These are phyloP conservation scores for Ustilago crameri DNA, from an alignment of 1,284 basidiomycete species.

Conservation along the genomic window DNA sequence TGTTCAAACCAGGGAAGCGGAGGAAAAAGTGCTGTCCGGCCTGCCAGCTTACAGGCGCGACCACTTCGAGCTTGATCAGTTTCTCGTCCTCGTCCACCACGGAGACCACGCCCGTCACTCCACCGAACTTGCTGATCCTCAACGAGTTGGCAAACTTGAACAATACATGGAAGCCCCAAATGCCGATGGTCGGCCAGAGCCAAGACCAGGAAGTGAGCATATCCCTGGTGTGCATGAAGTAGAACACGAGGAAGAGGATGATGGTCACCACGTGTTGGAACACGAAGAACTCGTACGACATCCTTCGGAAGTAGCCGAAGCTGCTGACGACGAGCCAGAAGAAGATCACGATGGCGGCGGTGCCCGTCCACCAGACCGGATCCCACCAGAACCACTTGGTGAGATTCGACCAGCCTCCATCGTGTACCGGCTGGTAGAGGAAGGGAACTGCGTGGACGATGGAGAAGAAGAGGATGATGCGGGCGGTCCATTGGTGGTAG, in stretches of 20 bases:
- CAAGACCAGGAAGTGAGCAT: constrained; percentile 40
- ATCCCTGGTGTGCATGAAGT: constrained; percentile 55
- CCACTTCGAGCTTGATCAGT: constrained; percentile 39
- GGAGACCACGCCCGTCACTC: constrained; percentile 18
- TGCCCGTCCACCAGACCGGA: constrained; percentile 54
- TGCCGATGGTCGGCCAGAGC: constrained; percentile 44
- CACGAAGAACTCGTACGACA: constrained; percentile 65
- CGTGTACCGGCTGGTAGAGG: constrained; percentile 49
- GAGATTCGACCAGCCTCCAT: constrained; percentile 51
- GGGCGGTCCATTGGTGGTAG: constrained; percentile 61
- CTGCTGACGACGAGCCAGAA: constrained; percentile 48
- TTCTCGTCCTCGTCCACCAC: constrained; percentile 32
- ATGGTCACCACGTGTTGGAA: constrained; percentile 55
- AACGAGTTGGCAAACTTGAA: constrained; percentile 41
- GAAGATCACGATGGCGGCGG: constrained; percentile 46
- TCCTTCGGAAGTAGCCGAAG: constrained; percentile 46
- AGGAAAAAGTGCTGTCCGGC: constrained; percentile 62
- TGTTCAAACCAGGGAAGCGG: constrained; percentile 53
- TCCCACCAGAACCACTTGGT: constrained; percentile 49
- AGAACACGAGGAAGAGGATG: constrained; percentile 54
- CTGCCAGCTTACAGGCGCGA: constrained; percentile 51
- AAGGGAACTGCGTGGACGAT: constrained; percentile 63
- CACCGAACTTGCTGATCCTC: constrained; percentile 30
- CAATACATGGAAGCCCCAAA: constrained; percentile 51
- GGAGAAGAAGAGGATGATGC: constrained; percentile 60